Evolutionary conservation across 176 grass and related monocot species (phyloP).

Genomic region (Pharus latifolius): DNA sequence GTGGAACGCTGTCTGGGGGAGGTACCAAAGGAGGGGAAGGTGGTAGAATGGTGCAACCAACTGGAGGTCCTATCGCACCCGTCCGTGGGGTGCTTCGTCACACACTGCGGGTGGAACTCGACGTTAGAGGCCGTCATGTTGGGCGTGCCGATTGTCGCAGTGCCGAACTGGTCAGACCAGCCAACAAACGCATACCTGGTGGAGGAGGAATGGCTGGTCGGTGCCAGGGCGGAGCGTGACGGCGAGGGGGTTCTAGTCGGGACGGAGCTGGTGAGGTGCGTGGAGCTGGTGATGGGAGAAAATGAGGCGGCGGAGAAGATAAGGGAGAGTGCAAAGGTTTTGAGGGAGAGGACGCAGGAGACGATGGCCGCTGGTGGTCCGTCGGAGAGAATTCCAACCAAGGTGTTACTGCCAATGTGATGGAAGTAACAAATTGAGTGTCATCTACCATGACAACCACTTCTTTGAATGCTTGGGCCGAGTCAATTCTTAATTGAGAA

Average conservation of each 20-base stretch:
- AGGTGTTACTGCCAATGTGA: no score
- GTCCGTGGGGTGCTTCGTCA: slow-evolving; percentile 42
- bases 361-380: neutral
- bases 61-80: slow-evolving; percentile 34
- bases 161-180: slow-evolving; percentile 28
- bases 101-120: slow-evolving; percentile 67
- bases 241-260: slow-evolving; percentile 10
- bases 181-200: slow-evolving; percentile 14
- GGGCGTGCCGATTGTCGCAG: slow-evolving; percentile 20
- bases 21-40: slow-evolving; percentile 12
- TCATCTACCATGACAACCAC: no score
- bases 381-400: slow-evolving; percentile 8
- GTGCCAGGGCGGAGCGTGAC: neutral
- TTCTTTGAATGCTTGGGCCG: no score
- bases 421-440: no score
- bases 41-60: slow-evolving; percentile 49
- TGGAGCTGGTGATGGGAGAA: slow-evolving; percentile 35
- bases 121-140: slow-evolving; percentile 24
- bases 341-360: neutral
- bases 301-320: neutral
- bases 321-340: neutral
- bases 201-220: slow-evolving; percentile 24
- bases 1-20: neutral
- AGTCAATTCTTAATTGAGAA: no score
- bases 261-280: slow-evolving; percentile 38